Evolutionary conservation across 768 basidiomycete species (phyloP).

Genomic region (Favolaschia claudopus): DNA sequence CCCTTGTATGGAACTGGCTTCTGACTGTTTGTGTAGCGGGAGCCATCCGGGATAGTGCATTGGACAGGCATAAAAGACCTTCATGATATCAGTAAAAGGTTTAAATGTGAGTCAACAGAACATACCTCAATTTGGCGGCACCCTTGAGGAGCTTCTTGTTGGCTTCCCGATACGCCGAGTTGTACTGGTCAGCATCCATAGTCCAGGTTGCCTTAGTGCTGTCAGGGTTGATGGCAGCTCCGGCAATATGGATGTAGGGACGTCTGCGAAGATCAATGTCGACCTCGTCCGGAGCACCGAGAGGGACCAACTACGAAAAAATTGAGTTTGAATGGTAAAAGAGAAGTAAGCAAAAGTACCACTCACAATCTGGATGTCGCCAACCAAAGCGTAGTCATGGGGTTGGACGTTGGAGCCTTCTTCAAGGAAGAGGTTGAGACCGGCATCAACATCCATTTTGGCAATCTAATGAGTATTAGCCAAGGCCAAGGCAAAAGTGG

Average conservation of each 20-base stretch:
- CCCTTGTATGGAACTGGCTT: constrained; percentile 4
- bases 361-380: constrained; percentile 2
- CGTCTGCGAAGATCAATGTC: background rate
- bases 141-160: background rate
- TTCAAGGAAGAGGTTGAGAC: background rate
- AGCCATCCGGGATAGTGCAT: background rate
- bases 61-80: background rate
- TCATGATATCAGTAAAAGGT: background rate
- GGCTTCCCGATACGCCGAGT: background rate
- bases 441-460: background rate
- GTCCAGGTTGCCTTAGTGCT: background rate
- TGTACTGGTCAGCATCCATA: constrained; percentile 1
- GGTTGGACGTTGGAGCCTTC: too few relatives aligned
- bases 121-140: background rate
- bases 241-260: background rate
- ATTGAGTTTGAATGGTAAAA: background rate
- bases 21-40: background rate
- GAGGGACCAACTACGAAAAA: background rate
- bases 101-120: background rate
- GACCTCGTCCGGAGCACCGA: background rate
- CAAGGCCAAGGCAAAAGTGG: too few relatives aligned
- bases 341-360: background rate
- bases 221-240: background rate
- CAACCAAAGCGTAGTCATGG: background rate
- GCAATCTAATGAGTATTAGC: background rate